Evolutionary conservation across 768 basidiomycete genomes (phyloP), one percentile per base, ranked within the genome.

Genomic region (Boletus pseudopeckii): DNA sequence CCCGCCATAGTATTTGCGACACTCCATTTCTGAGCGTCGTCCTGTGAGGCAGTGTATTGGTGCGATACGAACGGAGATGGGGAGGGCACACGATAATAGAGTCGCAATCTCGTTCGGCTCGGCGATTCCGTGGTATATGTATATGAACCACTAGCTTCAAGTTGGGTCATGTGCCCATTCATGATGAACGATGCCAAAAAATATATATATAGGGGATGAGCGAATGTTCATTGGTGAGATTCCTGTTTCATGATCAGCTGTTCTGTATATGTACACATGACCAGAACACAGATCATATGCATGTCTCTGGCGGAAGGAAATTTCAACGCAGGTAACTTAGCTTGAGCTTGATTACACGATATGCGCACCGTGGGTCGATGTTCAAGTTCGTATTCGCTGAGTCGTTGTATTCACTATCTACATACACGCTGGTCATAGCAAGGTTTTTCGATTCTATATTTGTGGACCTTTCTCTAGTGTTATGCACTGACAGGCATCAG

Each of bases 1-100:
- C n/a, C 55, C 45, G 4, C 59, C 49, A 33, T 66, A 67, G 17
- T 57, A 36, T 33, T 45, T 13, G 38, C 54, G 58, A 43, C 50
- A 56, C 4, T 45, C 30, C 66, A 60, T 60, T 8, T 45, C 42
- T 10, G 39, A 41, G 24, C 24, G 18, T 17, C 7, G 39, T 43
- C 26, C 10, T n/a, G 33, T 28, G 24, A 26, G n/a, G 26, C 30
- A 7, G 34, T 37, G 52, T 32, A 14, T 11, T 26, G 28, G 34
- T 8, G 15, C 4, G 11, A 50, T 14, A 24, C 14, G 11, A 28
- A 34, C n/a, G 20, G 22, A 4, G 26, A 48, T n/a, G 22, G 15
- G 45, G 15, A 32, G 18, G 26, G 14, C 8, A 15, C 30, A 28
- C 20, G 39, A 40, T 20, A 20, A 46, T 26, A 6, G 33, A 34